Evolutionary conservation across 257 asterid species (phyloP).

Genomic region (Striga asiatica): DNA sequence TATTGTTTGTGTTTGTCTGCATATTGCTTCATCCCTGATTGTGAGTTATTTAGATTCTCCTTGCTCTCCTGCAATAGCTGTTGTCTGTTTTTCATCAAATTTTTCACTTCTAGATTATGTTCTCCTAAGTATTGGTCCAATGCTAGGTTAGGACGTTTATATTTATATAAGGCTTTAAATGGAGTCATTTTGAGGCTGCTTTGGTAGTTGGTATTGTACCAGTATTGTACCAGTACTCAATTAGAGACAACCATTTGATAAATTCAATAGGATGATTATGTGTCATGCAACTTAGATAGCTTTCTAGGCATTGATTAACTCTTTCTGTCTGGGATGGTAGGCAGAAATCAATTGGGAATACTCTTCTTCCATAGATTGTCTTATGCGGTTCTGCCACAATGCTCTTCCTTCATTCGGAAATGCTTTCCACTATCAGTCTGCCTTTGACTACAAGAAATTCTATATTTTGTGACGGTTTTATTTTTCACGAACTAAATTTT

Average conservation of each 20-base stretch:
- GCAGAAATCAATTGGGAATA: neutral
- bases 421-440: too few species aligned
- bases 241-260: neutral
- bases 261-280: neutral
- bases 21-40: neutral
- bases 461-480: too few species aligned
- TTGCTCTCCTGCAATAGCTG: too few species aligned
- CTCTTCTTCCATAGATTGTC: too few species aligned
- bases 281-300: neutral
- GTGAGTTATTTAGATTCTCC: neutral
- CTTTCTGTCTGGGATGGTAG: neutral
- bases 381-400: too few species aligned
- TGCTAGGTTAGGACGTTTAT: neutral
- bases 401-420: too few species aligned
- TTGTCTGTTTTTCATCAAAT: neutral
- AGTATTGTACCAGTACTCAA: neutral
- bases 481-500: too few species aligned
- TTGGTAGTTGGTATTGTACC: neutral
- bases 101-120: too few species aligned
- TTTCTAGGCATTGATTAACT: neutral
- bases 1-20: neutral
- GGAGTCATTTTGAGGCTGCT: neutral
- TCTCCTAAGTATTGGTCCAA: neutral
- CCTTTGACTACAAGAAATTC: too few species aligned
- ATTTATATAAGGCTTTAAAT: neutral